These are phyloP conservation scores for Fistulifera solaris DNA, from an alignment of 108 stramenopile species.

Conservation along the genomic window DNA sequence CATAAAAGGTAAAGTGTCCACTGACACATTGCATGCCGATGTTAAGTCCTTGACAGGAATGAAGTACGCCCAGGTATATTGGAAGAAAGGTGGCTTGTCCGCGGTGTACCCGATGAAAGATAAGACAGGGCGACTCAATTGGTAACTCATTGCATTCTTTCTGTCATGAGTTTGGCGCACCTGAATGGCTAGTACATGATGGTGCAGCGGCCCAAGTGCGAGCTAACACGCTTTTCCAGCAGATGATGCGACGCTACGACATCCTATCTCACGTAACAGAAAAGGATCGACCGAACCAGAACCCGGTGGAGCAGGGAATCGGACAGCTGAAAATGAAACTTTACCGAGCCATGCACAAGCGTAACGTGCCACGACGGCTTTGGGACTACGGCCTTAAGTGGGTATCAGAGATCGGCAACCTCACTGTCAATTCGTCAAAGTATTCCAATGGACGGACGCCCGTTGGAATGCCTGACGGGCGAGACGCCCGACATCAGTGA, in stretches of 20 bases:
- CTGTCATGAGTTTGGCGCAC: too few species aligned
- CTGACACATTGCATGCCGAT: slow-evolving; percentile 10
- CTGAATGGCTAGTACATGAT: too few species aligned
- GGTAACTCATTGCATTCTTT: too few species aligned
- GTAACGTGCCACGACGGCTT: slow-evolving; percentile 8
- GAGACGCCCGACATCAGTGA: slow-evolving; percentile 33
- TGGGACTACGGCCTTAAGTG: slow-evolving; percentile 21
- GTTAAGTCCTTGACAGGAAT: background rate
- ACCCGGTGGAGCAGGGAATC: too few species aligned
- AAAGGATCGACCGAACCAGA: too few species aligned
- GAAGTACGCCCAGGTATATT: slow-evolving; percentile 3
- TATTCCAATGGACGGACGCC: slow-evolving; percentile 4
- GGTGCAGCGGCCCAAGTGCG: too few species aligned
- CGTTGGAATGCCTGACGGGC: slow-evolving; percentile 13
- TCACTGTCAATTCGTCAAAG: slow-evolving; percentile 1
- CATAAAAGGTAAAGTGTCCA: slow-evolving; percentile 6
- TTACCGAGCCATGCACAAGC: slow-evolving; percentile 3
- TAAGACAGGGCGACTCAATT: slow-evolving; percentile 1
- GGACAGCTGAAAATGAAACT: background rate
- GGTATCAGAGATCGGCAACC: slow-evolving; percentile 5
- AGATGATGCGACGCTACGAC: too few species aligned
- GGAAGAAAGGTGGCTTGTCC: background rate
- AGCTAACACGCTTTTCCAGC: too few species aligned
- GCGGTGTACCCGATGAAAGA: slow-evolving; percentile 4
- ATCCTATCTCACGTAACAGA: too few species aligned